These are phyloP conservation scores for Auxenochlorella pyrenoidosa DNA, from an alignment of 139 green algal species.

Conservation along the genomic window DNA sequence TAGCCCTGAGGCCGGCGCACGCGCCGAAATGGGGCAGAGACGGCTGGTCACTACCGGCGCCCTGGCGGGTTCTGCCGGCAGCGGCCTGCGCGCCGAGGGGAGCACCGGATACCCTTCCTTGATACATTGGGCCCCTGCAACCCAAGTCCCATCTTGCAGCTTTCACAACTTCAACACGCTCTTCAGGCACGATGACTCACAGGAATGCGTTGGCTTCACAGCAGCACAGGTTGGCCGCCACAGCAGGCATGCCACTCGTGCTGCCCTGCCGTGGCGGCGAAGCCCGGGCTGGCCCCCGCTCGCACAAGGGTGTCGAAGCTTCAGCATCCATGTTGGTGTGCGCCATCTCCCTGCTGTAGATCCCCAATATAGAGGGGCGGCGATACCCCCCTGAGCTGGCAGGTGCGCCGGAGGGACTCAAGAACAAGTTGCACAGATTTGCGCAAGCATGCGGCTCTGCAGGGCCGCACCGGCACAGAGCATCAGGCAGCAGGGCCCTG, in stretches of 20 bases:
- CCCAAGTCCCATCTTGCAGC: background rate
- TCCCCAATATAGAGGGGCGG: slow-evolving; percentile 51
- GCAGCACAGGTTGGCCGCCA: slow-evolving; percentile 44
- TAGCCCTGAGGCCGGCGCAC: background rate
- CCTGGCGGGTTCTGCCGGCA: too few species aligned
- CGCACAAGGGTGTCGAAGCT: background rate
- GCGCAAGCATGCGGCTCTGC: too few species aligned
- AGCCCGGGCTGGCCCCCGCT: too few species aligned
- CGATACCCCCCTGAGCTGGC: slow-evolving; percentile 43
- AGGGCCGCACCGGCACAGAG: too few species aligned
- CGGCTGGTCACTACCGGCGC: background rate
- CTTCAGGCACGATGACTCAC: slow-evolving; percentile 23
- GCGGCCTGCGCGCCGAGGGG: too few species aligned
- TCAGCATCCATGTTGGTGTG: background rate
- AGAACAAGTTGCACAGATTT: too few species aligned
- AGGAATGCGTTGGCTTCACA: slow-evolving; percentile 54
- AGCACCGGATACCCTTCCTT: too few species aligned
- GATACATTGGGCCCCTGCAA: too few species aligned
- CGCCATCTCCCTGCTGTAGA: slow-evolving; percentile 10
- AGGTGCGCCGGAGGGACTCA: background rate
- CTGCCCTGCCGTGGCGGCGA: too few species aligned
- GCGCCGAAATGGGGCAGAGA: background rate
- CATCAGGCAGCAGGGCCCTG: background rate
- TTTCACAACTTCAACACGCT: slow-evolving; percentile 59
- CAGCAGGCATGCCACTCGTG: too few species aligned